These are phyloP conservation scores for Monosporascus sp. DNA, from an alignment of 2,329 filamentous ascomycete species.

Conservation along the genomic window DNA sequence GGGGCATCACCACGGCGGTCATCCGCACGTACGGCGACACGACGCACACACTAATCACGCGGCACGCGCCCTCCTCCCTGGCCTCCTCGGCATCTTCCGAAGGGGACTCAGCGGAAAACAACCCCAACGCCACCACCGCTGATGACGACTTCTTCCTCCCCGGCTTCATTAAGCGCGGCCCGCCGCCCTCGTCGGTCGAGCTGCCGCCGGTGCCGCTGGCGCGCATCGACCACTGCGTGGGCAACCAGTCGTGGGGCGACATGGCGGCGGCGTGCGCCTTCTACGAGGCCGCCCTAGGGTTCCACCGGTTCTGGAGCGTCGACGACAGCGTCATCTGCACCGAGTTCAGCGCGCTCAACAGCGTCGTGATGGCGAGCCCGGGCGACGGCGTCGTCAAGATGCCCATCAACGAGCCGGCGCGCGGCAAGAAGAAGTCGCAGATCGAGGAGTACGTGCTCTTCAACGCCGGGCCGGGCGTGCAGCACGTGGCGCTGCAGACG, in stretches of 20 bases:
- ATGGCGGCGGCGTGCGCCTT: conserved; percentile 64
- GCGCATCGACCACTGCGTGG: conserved; percentile 92
- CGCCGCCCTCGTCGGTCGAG: conserved; percentile 29
- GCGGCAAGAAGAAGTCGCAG: conserved; percentile 84
- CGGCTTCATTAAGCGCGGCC: conserved; percentile 60
- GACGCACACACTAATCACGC: conserved; percentile 83
- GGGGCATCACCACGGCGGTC: conserved; percentile 63
- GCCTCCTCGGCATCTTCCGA: background rate
- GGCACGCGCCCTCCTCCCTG: conserved; percentile 60
- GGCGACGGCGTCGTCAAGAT: conserved; percentile 82
- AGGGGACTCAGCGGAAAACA: background rate
- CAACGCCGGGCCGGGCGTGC: conserved; percentile 83
- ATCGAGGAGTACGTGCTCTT: conserved; percentile 92
- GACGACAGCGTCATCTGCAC: conserved; percentile 91
- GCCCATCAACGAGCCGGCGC: conserved; percentile 95
- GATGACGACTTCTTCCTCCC: conserved; percentile 59
- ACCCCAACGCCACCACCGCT: background rate
- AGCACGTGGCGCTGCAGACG: conserved; percentile 87
- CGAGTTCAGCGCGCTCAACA: conserved; percentile 83
- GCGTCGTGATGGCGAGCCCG: conserved; percentile 82
- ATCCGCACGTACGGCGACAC: conserved; percentile 94
- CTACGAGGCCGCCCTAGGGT: conserved; percentile 84
- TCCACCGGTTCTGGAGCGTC: conserved; percentile 97
- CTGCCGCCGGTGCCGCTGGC: conserved; percentile 63
- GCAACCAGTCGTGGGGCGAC: conserved; percentile 92